Evolutionary conservation across 202 grass and related monocot genomes (phyloP).

Genomic region (Setaria italica): DNA sequence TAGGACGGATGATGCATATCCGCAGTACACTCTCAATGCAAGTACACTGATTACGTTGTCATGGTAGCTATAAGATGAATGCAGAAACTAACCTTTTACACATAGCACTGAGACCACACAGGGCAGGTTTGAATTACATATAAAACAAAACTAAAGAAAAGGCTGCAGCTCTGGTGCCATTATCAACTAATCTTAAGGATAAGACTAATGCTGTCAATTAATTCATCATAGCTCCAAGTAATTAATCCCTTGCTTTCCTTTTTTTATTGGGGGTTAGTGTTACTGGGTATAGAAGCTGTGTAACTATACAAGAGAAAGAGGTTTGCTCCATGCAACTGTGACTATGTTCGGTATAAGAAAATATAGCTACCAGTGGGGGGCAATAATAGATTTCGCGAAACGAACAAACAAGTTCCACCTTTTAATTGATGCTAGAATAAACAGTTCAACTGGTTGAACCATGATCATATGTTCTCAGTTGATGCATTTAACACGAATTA

Average conservation of each 20-base stretch:
- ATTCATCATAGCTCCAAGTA: no score
- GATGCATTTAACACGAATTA: not conserved
- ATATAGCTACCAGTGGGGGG: not conserved
- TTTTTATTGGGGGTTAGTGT: no score
- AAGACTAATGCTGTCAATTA: no score
- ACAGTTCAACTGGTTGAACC: not conserved
- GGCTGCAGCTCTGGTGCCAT: not conserved
- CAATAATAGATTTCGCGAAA: not conserved
- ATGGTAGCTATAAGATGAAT: conserved; percentile 3
- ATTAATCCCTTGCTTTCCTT: no score
- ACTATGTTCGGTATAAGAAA: no score
- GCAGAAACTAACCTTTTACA: not conserved
- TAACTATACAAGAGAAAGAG: no score
- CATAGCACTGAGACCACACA: no score
- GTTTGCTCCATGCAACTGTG: no score
- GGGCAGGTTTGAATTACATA: not conserved
- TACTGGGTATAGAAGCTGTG: no score
- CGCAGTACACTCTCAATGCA: not conserved
- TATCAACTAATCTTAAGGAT: no score
- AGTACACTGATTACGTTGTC: not conserved
- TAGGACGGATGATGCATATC: not conserved
- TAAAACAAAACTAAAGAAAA: not conserved
- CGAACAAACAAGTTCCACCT: not conserved
- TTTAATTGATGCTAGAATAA: not conserved
- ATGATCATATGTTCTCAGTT: not conserved